Base-by-base conservation (phyloP, 2,329 filamentous ascomycete genomes). In the Stachybotrys echinatus region DNA sequence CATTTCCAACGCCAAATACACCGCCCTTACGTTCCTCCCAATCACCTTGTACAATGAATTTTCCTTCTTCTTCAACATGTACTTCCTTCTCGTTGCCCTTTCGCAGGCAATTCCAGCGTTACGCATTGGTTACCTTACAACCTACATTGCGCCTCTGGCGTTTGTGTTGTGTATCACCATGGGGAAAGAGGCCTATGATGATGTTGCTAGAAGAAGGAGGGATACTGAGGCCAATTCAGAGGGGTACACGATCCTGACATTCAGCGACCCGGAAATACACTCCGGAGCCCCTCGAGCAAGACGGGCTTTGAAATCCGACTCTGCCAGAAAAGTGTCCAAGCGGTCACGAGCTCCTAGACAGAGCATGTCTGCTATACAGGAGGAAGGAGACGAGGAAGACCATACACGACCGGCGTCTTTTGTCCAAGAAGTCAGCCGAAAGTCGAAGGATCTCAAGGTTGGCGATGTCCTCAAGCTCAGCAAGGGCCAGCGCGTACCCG, bases 1-100 rank as follows among this genome's bases (percentile, higher is more conserved):
- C 50, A 82, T 99, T 45, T 97, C 92, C 34, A 97, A 99, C 66
- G 92, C 94, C 49, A 99, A 97, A 76, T 99, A 99, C 68, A 97
- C 92, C 23, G 84, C 92, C 1, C 87, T 92, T 74, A 96, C 88
- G 48, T 99, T 99, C 69, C 79, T 99, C 14, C 95, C 95, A 3
- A 79, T 92, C 48, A 99, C 94, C 0, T 76, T 99, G 20, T 99
- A 96, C 71, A 97, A 97, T 72, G 94, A 99, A 65, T 99, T 99
- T 67, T 96, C 92, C 52, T 99, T 97, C 75, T 99, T 99, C 73
- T 96, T 99, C 78, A 99, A 99, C 78, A 89, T 97, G 76, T 99
- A 99, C 67, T 99, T 99, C 67, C 76, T 99, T 50, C 83, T 97
- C 22, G 94, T 99, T 46, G 95, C 94, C 6, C 71, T 97, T 46